Evolutionary conservation across 2,329 filamentous ascomycete genomes (phyloP).

Genomic region (Scorias spongiosa): DNA sequence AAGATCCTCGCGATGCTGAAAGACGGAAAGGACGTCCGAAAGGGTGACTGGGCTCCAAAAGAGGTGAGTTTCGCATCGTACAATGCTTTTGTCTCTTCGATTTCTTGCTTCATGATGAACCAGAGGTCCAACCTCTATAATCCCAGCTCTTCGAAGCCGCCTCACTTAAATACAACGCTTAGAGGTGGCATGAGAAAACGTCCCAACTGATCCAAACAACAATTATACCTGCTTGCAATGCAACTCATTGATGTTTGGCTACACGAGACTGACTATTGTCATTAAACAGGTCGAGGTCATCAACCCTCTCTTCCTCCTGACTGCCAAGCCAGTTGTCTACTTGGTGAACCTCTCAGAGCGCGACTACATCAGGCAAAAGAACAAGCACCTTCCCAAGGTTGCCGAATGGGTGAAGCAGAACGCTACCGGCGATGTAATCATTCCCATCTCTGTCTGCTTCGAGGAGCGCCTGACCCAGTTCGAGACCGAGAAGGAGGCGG

Average conservation of each 20-base stretch:
- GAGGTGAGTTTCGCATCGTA: conserved; percentile 53
- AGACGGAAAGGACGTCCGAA: conserved; percentile 83
- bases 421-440: conserved; percentile 72
- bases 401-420: conserved; percentile 92
- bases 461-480: conserved; percentile 83
- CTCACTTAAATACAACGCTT: conserved; percentile 53
- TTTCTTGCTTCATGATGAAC: conserved; percentile 67
- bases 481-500: conserved; percentile 58
- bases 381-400: conserved; percentile 92
- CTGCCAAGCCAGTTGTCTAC: conserved; percentile 93
- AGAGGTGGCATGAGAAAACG: conserved; percentile 79
- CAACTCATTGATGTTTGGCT: background rate
- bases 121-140: conserved; percentile 94
- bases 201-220: conserved; percentile 27
- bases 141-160: conserved; percentile 98
- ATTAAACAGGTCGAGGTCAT: conserved; percentile 74
- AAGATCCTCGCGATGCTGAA: conserved; percentile 74
- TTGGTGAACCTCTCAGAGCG: conserved; percentile 93
- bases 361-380: conserved; percentile 97
- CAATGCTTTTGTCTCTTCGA: conserved; percentile 11
- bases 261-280: conserved; percentile 1
- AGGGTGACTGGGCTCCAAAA: conserved; percentile 78
- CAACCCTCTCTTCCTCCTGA: conserved; percentile 88
- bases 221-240: background rate
- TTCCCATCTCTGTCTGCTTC: conserved; percentile 82